Base-by-base conservation (phyloP, 192 early-diverging fungal genomes). In the Coemansia sp. region DNA sequence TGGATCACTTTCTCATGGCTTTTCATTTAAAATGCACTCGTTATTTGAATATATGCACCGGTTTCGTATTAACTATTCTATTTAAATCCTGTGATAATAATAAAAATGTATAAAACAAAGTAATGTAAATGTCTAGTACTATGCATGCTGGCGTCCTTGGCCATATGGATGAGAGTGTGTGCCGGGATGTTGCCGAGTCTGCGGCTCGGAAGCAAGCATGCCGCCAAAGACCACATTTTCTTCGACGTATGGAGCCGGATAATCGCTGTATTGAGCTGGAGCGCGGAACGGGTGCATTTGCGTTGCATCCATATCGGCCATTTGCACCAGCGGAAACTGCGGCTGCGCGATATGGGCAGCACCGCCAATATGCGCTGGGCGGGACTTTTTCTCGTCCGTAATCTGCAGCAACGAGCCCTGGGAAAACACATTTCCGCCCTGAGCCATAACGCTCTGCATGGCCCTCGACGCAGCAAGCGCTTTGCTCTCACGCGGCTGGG, bases 401-500 rank as follows among this genome's bases (percentile, higher is more conserved):
- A 78, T 59, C 38, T 69, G 70, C 22, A 78, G 66, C 64, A 78
- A 63, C 21, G 75, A 73, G 20, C 70, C 71, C 23, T 78, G 75
- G n/a, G 75, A 62, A 55, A 78, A 78, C 50, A 78, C 75, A 31
- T 78, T 71, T 46, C 75, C 75, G 37, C 69, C 44, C 12, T 78
- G 69, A 0, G 70, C 75, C 75, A 78, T 69, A 9, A 73, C 51
- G 57, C 53, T 66, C 66, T 78, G 75, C 67, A 78, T 78, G 4
- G 75, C 75, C 15, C 75, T 66, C 60, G 75, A 78, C 20, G 75
- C 75, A n/a, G 71, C 71, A 44, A 78, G 53, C 22, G 75, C 75
- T 23, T 78, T 78, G 67, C 75, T 78, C 64, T 72, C 75, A 31
- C 75, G 66, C 34, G 75, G 66, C 67, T 78, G 75, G 23, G 75